Conservation (phyloP, 768 basidiomycete genomes). For the Boletus subparvulus region DNA sequence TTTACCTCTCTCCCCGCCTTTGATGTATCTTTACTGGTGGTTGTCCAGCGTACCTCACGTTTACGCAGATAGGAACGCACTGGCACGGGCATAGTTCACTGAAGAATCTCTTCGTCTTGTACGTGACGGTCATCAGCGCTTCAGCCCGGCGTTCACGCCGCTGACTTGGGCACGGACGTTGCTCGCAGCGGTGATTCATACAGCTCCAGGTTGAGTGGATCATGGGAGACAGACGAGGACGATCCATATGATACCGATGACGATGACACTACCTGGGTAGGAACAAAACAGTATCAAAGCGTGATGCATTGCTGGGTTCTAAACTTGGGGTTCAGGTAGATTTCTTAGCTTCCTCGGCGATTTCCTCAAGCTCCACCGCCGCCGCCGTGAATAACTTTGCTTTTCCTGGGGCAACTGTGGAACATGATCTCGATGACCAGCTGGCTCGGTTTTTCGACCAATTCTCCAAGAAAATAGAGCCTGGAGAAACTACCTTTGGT, state of each 20-base stretch:
- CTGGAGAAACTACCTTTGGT: constrained; percentile 1
- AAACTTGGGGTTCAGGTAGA: background rate
- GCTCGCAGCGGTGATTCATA: constrained; percentile 11
- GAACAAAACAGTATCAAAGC: background rate
- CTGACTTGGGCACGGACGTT: background rate
- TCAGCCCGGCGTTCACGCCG: background rate
- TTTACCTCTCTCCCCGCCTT: background rate
- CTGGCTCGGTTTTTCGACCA: background rate
- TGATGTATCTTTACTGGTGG: background rate
- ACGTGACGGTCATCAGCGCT: background rate
- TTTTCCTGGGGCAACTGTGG: constrained; percentile 10
- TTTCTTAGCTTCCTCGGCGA: constrained; percentile 2
- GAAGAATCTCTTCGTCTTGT: constrained; percentile 11
- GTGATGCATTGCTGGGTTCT: background rate
- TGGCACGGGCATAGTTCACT: constrained; percentile 3
- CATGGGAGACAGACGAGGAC: background rate
- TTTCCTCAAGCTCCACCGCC: background rate
- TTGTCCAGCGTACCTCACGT: background rate
- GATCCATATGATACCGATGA: background rate
- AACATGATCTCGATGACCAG: constrained; percentile 7
- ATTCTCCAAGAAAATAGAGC: background rate
- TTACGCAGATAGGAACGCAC: background rate
- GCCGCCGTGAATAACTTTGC: constrained; percentile 4
- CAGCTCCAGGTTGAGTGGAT: constrained; percentile 4
- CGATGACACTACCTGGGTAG: constrained; percentile 9